Conservation (phyloP, 192 early-diverging fungal species). For the Diversispora eburnea region DNA sequence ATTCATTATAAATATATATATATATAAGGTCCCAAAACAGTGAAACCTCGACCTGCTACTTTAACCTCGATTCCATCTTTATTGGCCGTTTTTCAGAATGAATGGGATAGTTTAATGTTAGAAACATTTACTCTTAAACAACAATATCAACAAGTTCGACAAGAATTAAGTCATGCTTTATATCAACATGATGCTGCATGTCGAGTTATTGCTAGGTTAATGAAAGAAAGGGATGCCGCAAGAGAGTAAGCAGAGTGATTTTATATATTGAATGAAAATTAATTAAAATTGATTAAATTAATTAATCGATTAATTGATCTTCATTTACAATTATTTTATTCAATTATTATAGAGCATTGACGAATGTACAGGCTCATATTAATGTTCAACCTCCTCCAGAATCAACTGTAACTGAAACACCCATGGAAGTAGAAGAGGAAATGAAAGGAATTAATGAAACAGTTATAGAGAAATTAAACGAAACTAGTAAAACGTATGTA, state of each 20-base stretch:
- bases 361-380: constrained; percentile 59
- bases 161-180: constrained; percentile 90
- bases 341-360: constrained; percentile 42
- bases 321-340: background rate
- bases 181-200: constrained; percentile 97
- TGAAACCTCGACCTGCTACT: constrained; percentile 85
- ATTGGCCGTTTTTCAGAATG: constrained; percentile 85
- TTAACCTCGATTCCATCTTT: constrained; percentile 90
- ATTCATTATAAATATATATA: no score
- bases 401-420: constrained; percentile 28
- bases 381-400: constrained; percentile 42
- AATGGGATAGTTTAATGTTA: constrained; percentile 95
- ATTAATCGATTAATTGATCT: no score
- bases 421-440: constrained; percentile 53
- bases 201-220: constrained; percentile 87
- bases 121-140: constrained; percentile 91
- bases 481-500: constrained; percentile 50
- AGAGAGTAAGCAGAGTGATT: constrained; percentile 50
- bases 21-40: constrained; percentile 50
- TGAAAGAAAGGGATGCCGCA: constrained; percentile 89
- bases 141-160: constrained; percentile 85
- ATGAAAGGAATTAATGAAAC: constrained; percentile 39
- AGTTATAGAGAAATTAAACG: constrained; percentile 49
- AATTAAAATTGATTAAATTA: no score
- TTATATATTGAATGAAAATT: background rate